Evolutionary conservation across 2,329 filamentous ascomycete genomes (phyloP).

Genomic region (Didymella pinodella): DNA sequence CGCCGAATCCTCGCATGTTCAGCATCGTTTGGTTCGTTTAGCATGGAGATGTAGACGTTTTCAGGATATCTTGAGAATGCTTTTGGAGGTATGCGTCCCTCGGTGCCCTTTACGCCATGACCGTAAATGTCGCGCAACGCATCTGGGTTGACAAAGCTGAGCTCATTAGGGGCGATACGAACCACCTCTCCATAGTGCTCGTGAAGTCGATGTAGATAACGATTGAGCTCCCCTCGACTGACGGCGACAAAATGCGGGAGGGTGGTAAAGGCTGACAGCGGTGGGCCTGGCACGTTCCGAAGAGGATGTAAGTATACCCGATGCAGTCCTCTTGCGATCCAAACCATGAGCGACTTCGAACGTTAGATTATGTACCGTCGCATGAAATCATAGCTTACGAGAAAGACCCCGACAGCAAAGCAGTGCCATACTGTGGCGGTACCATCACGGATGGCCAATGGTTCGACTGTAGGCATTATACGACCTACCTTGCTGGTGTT

Average conservation of each 20-base stretch:
- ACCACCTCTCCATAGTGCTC: neutral
- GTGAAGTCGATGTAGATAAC: neutral
- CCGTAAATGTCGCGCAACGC: neutral
- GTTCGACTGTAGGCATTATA: neutral
- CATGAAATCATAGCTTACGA: neutral
- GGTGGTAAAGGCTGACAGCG: neutral
- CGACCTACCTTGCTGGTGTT: neutral
- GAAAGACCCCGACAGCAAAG: neutral
- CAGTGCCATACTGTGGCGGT: neutral
- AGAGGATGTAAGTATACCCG: neutral
- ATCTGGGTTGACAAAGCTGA: neutral
- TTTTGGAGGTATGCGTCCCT: neutral
- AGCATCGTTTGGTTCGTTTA: conserved; percentile 23
- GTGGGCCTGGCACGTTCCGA: neutral
- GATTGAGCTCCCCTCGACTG: neutral
- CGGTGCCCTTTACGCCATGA: neutral
- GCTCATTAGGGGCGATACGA: neutral
- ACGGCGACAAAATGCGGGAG: neutral
- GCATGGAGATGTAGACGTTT: neutral
- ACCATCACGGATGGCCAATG: neutral
- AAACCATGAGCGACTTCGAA: neutral
- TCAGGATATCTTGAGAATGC: neutral
- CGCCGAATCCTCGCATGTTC: conserved; percentile 51
- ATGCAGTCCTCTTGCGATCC: neutral
- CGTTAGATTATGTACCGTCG: neutral